Evolutionary conservation across 2,329 filamentous ascomycete species (phyloP).

Genomic region (Trichoderma endophyticum): DNA sequence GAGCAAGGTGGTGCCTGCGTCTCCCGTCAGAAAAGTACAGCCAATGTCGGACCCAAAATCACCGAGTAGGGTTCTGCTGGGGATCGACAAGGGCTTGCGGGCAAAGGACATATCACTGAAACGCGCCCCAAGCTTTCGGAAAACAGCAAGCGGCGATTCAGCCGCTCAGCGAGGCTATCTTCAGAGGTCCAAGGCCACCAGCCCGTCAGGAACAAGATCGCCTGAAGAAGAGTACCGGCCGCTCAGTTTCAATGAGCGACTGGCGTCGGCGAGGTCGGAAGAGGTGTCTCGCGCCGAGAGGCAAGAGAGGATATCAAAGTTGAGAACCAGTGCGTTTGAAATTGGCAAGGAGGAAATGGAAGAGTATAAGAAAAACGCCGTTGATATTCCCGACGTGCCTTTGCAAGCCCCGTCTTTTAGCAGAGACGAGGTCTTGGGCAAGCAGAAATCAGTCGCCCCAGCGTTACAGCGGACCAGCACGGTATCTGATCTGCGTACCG

Average conservation of each 20-base stretch:
- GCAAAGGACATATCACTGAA: slow-evolving; percentile 82
- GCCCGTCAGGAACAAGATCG: slow-evolving; percentile 24
- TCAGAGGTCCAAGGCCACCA: slow-evolving; percentile 42
- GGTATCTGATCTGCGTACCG: slow-evolving; percentile 30
- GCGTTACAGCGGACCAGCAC: slow-evolving; percentile 45
- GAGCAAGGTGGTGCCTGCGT: slow-evolving; percentile 64
- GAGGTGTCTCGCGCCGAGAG: slow-evolving; percentile 51
- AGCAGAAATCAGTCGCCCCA: slow-evolving; percentile 25
- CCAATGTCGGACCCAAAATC: slow-evolving; percentile 59
- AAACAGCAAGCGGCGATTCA: slow-evolving; percentile 21
- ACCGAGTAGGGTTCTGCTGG: slow-evolving; percentile 74
- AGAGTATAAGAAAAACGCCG: slow-evolving; percentile 55
- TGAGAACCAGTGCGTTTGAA: slow-evolving; percentile 55
- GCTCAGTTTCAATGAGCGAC: slow-evolving; percentile 76
- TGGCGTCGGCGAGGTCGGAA: slow-evolving; percentile 65
- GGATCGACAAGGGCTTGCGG: slow-evolving; percentile 83
- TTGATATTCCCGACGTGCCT: slow-evolving; percentile 50
- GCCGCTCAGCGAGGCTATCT: slow-evolving; percentile 38
- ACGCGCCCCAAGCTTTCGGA: slow-evolving; percentile 56
- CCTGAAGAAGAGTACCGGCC: slow-evolving; percentile 39
- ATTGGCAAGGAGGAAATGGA: slow-evolving; percentile 59
- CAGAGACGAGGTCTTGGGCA: slow-evolving; percentile 59
- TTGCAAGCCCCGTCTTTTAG: slow-evolving; percentile 53
- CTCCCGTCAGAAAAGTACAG: slow-evolving; percentile 62
- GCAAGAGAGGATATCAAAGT: slow-evolving; percentile 50